Evolutionary conservation across 2,329 filamentous ascomycete genomes (phyloP).

Genomic region (Exophiala mesophila): DNA sequence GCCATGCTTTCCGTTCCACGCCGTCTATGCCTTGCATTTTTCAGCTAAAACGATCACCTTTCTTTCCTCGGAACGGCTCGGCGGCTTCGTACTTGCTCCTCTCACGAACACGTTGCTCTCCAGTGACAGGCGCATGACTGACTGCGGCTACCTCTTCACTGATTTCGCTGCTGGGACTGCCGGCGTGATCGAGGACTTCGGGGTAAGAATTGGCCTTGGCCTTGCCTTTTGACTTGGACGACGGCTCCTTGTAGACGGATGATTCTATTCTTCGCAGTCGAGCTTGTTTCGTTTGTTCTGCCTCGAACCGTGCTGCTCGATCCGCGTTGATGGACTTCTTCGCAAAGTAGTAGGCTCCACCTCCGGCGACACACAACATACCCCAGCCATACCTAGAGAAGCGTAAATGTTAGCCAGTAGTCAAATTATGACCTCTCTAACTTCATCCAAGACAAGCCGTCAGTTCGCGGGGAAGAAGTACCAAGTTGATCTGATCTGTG

Average conservation of each 20-base stretch:
- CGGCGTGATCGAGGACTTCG: conserved; percentile 48
- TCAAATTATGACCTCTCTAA: too few relatives aligned
- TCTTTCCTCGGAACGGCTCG: conserved; percentile 68
- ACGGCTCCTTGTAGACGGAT: conserved; percentile 20
- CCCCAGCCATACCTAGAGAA: conserved; percentile 78
- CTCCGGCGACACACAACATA: conserved; percentile 79
- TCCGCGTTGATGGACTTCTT: conserved; percentile 93
- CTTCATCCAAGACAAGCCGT: too few relatives aligned
- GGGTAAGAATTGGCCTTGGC: conserved; percentile 22
- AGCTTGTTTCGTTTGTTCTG: conserved; percentile 58
- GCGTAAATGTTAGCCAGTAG: not conserved
- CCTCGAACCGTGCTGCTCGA: conserved; percentile 65
- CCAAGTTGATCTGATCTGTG: conserved; percentile 55
- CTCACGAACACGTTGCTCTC: conserved; percentile 61
- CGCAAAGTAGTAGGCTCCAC: conserved; percentile 89
- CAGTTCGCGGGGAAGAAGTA: conserved; percentile 33
- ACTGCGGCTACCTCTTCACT: conserved; percentile 79
- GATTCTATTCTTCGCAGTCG: conserved; percentile 34
- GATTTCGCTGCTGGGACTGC: conserved; percentile 67
- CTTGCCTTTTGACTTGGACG: conserved; percentile 20
- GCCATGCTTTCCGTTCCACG: not conserved
- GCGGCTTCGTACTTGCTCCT: conserved; percentile 88
- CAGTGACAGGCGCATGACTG: conserved; percentile 69
- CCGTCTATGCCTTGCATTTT: too few relatives aligned
- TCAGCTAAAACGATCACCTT: conserved; percentile 78